Conservation (phyloP, 2,329 filamentous ascomycete species). For the Neofusicoccum laricinum region DNA sequence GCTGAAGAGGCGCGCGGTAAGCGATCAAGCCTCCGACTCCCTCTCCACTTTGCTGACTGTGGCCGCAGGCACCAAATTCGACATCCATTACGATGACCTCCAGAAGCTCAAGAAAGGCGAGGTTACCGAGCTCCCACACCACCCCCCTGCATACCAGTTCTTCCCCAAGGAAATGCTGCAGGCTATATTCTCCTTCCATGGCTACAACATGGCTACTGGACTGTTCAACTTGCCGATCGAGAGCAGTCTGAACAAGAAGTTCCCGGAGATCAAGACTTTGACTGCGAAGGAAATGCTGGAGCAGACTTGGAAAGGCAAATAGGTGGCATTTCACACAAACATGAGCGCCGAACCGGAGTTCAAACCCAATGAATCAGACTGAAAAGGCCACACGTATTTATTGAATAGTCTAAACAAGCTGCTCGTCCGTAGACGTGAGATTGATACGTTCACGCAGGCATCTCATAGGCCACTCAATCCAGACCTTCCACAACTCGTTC, state of each 20-base stretch:
- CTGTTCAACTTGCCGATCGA: neutral
- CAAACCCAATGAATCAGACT: neutral
- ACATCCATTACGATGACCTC: conserved; percentile 20
- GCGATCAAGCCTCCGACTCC: neutral
- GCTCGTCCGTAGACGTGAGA: too few relatives aligned
- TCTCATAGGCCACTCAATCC: too few relatives aligned
- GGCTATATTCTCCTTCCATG: neutral
- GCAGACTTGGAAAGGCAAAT: conserved; percentile 9
- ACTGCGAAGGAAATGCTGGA: neutral
- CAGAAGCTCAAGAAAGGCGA: conserved; percentile 20
- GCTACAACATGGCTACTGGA: neutral
- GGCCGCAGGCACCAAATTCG: conserved; percentile 13
- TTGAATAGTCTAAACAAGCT: too few relatives aligned
- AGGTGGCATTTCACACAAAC: neutral
- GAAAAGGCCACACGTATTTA: too few relatives aligned
- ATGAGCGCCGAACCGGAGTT: neutral
- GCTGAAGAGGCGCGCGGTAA: conserved; percentile 19
- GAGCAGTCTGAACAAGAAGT: neutral
- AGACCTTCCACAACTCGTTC: too few relatives aligned
- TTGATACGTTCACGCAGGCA: too few relatives aligned
- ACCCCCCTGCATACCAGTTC: conserved; percentile 17
- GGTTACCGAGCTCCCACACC: conserved; percentile 20
- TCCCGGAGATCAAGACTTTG: conserved; percentile 2
- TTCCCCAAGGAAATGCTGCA: conserved; percentile 20
- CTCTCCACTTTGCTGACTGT: neutral